These are phyloP conservation scores for Xylariaceae sp. DNA, from an alignment of 2,329 filamentous ascomycete genomes.

Conservation along the genomic window DNA sequence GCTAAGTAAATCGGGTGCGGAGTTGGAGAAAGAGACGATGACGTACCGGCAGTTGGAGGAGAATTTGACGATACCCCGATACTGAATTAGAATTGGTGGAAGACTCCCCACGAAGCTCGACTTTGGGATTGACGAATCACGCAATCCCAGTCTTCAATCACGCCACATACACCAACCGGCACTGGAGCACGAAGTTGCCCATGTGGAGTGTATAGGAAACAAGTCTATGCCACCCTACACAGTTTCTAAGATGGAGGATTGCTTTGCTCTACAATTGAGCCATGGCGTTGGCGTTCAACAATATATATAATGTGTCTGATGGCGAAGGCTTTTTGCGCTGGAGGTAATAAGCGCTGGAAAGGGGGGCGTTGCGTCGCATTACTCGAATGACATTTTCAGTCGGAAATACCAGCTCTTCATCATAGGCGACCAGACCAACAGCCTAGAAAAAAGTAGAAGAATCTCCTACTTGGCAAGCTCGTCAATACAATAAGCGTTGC, in stretches of 20 bases:
- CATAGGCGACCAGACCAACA: not conserved
- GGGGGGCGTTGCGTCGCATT: not conserved
- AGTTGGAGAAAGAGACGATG: not conserved
- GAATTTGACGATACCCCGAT: not conserved
- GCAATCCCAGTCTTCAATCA: not conserved
- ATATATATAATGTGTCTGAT: not conserved
- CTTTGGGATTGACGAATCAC: not conserved
- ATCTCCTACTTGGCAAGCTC: not conserved
- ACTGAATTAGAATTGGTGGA: not conserved
- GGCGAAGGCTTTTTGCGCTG: not conserved
- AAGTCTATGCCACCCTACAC: not conserved
- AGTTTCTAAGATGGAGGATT: not conserved
- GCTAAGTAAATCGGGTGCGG: constrained; percentile 14
- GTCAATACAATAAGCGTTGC: not conserved
- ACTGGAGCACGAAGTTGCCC: not conserved
- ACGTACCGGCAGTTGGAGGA: not conserved
- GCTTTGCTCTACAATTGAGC: not conserved
- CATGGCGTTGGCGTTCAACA: not conserved
- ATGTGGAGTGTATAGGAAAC: not conserved
- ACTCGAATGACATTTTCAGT: not conserved
- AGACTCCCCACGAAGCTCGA: not conserved
- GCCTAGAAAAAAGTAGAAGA: not conserved
- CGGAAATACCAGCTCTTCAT: not conserved
- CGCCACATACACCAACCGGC: not conserved
- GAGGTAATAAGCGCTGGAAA: not conserved